Evolutionary conservation across 352 stramenopile genomes (phyloP).

Genomic region (Globisporangium parvum): DNA sequence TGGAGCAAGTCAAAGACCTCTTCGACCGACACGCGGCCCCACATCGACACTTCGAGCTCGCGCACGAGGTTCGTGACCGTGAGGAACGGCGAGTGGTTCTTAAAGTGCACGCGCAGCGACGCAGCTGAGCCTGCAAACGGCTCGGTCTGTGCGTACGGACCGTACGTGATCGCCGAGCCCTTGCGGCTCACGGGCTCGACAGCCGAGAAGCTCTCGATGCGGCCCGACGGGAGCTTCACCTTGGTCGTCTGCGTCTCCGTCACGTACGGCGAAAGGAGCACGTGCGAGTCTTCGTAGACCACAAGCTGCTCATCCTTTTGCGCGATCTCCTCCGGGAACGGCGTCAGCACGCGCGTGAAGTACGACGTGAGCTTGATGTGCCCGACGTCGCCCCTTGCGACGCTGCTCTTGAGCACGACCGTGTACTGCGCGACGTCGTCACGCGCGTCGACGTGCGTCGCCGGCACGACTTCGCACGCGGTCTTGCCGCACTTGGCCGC

Average conservation of each 20-base stretch:
- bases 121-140: conserved; percentile 29
- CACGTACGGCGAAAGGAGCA: conserved; percentile 66
- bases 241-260: conserved; percentile 82
- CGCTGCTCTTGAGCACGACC: conserved; percentile 58
- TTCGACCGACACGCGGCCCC: conserved; percentile 83
- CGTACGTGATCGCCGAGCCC: conserved; percentile 71
- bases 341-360: conserved; percentile 75
- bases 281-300: conserved; percentile 58
- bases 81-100: conserved; percentile 84
- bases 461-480: conserved; percentile 54
- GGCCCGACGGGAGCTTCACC: conserved; percentile 72
- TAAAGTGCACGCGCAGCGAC: conserved; percentile 69
- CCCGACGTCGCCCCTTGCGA: conserved; percentile 40
- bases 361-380: conserved; percentile 73
- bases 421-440: conserved; percentile 53
- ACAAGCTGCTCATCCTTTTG: conserved; percentile 86
- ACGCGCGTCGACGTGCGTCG: conserved; percentile 21
- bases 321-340: conserved; percentile 69
- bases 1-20: conserved; percentile 86
- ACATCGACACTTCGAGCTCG: conserved; percentile 89
- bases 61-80: conserved; percentile 79
- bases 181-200: conserved; percentile 58
- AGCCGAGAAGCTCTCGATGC: conserved; percentile 65
- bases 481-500: conserved; percentile 71
- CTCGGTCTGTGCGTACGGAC: conserved; percentile 63